Evolutionary conservation across 2,329 filamentous ascomycete species (phyloP).

Genomic region (Cryphonectria japonica): DNA sequence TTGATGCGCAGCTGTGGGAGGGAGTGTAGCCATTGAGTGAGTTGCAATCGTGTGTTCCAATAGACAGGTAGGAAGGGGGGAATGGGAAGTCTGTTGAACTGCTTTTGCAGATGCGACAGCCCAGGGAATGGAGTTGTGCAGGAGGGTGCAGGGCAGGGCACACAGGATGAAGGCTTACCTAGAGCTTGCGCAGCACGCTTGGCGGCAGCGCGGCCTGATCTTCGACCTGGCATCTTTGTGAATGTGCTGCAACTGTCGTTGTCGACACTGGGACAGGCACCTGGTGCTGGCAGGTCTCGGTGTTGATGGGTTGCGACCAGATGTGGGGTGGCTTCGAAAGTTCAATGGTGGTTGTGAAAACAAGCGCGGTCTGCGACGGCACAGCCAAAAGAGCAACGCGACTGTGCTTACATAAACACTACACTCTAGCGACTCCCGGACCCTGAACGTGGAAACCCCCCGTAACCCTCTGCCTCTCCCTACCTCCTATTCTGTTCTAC

Average conservation of each 20-base stretch:
- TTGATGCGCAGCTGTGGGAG: neutral
- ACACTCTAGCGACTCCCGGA: neutral
- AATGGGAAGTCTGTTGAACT: neutral
- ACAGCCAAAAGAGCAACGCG: neutral
- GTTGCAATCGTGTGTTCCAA: neutral
- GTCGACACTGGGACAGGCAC: neutral
- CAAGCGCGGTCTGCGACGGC: neutral
- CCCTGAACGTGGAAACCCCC: neutral
- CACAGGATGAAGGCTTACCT: conserved; percentile 37
- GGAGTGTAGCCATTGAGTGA: neutral
- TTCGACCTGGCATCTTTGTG: conserved; percentile 38
- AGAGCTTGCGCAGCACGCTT: conserved; percentile 49
- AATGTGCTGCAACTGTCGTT: neutral
- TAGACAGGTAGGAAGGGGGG: neutral
- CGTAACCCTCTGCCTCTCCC: neutral
- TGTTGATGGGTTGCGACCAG: neutral
- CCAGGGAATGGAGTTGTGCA: neutral
- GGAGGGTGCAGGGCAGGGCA: neutral
- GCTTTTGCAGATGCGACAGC: neutral
- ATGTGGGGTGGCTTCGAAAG: neutral
- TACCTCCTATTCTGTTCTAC: neutral
- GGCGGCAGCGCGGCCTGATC: conserved; percentile 49
- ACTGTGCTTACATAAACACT: neutral
- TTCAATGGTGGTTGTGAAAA: conserved; percentile 4
- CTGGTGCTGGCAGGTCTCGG: neutral